phyloP scores from a whole-genome alignment of 352 stramenopile species.

The Pythium sp. region DNA sequence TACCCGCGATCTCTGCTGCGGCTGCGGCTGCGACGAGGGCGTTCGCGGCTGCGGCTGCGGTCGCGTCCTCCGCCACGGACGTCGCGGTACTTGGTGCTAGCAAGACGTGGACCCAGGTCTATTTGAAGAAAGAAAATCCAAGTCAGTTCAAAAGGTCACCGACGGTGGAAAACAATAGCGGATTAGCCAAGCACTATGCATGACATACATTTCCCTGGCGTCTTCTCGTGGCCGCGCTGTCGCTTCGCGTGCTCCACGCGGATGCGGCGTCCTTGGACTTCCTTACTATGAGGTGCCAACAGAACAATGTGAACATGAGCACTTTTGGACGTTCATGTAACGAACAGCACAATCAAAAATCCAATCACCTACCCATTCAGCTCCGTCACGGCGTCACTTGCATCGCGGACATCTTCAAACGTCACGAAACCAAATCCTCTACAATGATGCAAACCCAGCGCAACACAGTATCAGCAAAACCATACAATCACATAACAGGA shows the following conservation, averaged over 20 bases:
- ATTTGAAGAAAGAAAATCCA: not conserved
- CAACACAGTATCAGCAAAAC: not conserved
- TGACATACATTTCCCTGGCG: constrained; percentile 76
- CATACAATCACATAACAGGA: not conserved
- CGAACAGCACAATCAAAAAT: not conserved
- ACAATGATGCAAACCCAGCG: not conserved
- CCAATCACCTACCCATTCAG: constrained; percentile 62
- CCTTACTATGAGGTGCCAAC: constrained; percentile 43
- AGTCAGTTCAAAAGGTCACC: not conserved
- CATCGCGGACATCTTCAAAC: constrained; percentile 74
- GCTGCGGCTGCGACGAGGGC: constrained; percentile 35
- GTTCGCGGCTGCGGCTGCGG: constrained; percentile 40
- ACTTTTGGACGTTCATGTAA: not conserved
- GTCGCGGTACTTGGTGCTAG: constrained; percentile 64
- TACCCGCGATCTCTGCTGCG: constrained; percentile 42
- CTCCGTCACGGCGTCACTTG: constrained; percentile 74
- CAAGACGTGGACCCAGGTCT: constrained; percentile 74
- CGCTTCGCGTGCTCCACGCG: constrained; percentile 82
- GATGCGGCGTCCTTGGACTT: constrained; percentile 67
- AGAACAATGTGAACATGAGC: constrained; percentile 3
- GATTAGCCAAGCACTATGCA: not conserved
- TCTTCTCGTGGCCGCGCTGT: constrained; percentile 77
- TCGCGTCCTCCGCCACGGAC: constrained; percentile 16
- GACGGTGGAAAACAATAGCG: not conserved
- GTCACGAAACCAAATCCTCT: constrained; percentile 80